Evolutionary conservation across 2,329 filamentous ascomycete genomes (phyloP).

Genomic region (Pyrenophora tritici-repentis): DNA sequence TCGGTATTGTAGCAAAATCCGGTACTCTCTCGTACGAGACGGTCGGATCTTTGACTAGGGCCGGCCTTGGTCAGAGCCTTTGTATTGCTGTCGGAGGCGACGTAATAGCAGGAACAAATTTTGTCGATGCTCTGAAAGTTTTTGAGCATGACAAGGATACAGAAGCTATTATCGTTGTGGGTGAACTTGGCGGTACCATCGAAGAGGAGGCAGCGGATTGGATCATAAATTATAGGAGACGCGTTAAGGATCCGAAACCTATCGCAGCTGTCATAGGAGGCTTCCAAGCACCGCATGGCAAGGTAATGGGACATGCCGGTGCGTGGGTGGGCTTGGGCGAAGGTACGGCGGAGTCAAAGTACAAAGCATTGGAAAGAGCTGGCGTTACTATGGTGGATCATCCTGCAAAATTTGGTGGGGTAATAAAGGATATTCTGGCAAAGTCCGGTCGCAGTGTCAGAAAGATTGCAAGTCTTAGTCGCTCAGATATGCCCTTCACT

Average conservation of each 20-base stretch:
- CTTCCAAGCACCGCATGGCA: conserved; percentile 64
- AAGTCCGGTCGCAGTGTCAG: conserved; percentile 49
- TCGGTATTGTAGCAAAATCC: conserved; percentile 80
- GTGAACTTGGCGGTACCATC: conserved; percentile 71
- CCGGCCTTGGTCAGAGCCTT: conserved; percentile 76
- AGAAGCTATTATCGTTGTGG: conserved; percentile 72
- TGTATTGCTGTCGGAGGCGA: conserved; percentile 81
- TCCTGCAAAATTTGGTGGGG: conserved; percentile 72
- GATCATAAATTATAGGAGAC: conserved; percentile 68
- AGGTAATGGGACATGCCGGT: conserved; percentile 80
- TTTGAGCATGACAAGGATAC: conserved; percentile 71
- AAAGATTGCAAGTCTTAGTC: conserved; percentile 41
- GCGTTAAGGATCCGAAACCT: conserved; percentile 68
- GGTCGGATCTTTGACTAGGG: conserved; percentile 73
- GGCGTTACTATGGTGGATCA: conserved; percentile 75
- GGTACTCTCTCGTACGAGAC: conserved; percentile 82
- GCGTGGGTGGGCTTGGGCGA: conserved; percentile 73
- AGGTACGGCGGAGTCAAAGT: conserved; percentile 67
- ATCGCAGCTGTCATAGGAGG: conserved; percentile 75
- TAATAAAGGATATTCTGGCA: conserved; percentile 66
- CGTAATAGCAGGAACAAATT: conserved; percentile 72
- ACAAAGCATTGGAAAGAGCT: conserved; percentile 66
- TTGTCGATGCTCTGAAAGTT: conserved; percentile 71
- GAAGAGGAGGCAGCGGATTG: conserved; percentile 75
- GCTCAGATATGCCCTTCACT: not conserved